Evolutionary conservation across 1,139 yeast species (phyloP), one percentile per base, ranked within the genome.

Genomic region (Scheffersomyces illinoinensis): DNA sequence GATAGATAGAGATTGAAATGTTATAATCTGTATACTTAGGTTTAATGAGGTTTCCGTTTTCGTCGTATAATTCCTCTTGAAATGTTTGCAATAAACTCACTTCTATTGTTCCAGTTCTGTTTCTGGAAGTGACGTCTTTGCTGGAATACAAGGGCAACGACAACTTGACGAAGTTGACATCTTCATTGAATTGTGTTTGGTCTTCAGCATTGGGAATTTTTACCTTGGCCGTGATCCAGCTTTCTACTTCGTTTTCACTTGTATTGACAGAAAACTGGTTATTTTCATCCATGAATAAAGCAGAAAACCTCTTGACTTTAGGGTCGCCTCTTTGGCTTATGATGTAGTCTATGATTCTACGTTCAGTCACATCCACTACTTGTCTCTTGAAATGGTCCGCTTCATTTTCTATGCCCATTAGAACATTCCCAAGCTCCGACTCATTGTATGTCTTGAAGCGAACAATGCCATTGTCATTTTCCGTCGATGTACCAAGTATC

Each of bases 361-460:
- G 57, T 50, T 74, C 77, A 1, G 73, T 64, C 2, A 72, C 47
- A 18, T 74, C 72, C 4, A 74, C 56, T 4, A 78, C 61, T 59
- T 79, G 79, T 14, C 60, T 54, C 55, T 68, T 71, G 59, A 79
- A 74, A 57, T 73, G 73, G 59, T 78, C 82, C 62, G 67, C 79
- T 62, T 77, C 76, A 61, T 68, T 76, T 14, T 80, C 82, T 33
- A 79, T 70, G 2, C 81, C 82, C n/a, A 67, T 59, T 14, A 74
- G 46, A 4, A 76, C 77, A 59, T 75, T 74, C 33, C 68, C 64
- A 12, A 77, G 57, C 50, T 68, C 71, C 14, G 72, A 61, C 59
- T 78, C 83, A 59, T 79, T 79, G 63, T 80, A 81, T 47, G 66
- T 65, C 19, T 65, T 64, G 39, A 79, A 65, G 10, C 66, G 61